Base-by-base conservation (phyloP, 192 early-diverging fungal species). In the Entomortierella parvispora region DNA sequence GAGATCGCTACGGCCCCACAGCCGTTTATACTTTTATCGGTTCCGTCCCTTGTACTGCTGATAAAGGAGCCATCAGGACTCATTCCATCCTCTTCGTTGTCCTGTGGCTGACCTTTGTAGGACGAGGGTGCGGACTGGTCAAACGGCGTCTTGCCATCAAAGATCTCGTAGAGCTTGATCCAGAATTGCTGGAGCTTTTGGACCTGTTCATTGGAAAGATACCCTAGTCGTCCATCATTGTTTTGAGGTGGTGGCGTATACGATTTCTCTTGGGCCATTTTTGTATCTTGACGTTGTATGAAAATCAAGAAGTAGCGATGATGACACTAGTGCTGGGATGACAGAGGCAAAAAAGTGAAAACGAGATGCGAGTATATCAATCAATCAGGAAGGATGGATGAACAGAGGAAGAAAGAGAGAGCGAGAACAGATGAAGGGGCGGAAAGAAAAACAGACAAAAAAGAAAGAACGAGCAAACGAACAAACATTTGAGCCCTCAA, bases 131-230 rank as follows among this genome's bases (percentile, higher is more conserved):
- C 66, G 2, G 74, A 58, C 20, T 77, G 74, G 55, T 77, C 74
- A 64, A 77, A 77, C 1, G 46, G 52, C 4, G 59, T 58, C 62
- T 60, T 80, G 53, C 67, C 69, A 29, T 82, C 69, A 65, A 82
- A 85, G 47, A 80, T 71, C 12, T 80, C 65, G 34, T 74, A 69
- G 18, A 85, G 65, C 15, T 68, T 33, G 23, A 37, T 37, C 77
- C 78, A 83, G 46, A 69, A 77, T 40, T 68, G 63, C 43, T 70
- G 62, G 23, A 83, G 62, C 55, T 71, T 63, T 43, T 54, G 62
- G 20, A 46, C 50, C 45, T 83, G 77, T n/a, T 77, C 77, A n/a
- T 40, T 28, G 1, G 77, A 71, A 5, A 83, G 49, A 52, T 62
- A 62, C n/a, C 67, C 59, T 40, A 80, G 68, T 54, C 70, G 67